A percentile compares a stretch with the other conserved stretches of the same genome.
These are phyloP conservation scores for Gymnopus androsaceus DNA, from an alignment of 1,284 basidiomycete species.

Conservation along the genomic window DNA sequence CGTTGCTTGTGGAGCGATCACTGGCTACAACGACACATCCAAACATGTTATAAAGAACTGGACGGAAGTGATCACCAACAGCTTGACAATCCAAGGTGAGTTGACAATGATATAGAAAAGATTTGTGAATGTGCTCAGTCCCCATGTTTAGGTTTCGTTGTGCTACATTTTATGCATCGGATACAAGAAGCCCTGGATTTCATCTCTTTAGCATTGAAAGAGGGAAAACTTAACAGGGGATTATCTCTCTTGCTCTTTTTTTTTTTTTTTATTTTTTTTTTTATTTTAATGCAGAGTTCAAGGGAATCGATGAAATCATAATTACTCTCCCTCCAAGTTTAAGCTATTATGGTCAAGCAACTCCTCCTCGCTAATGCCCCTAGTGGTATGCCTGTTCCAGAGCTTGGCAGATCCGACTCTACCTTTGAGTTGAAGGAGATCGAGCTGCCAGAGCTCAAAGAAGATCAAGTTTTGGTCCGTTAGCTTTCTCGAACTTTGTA, in stretches of 20 bases:
- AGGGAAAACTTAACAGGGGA: too few species aligned
- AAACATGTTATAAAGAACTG: neutral
- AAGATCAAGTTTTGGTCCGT: slow-evolving; percentile 4
- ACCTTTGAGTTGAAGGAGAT: slow-evolving; percentile 2
- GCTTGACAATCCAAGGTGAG: neutral
- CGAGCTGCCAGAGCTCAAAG: neutral
- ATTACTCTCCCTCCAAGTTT: neutral
- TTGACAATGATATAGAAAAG: too few species aligned
- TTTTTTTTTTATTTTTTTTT: too few species aligned
- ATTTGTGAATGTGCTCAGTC: too few species aligned
- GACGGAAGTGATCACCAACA: neutral
- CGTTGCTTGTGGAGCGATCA: slow-evolving; percentile 8
- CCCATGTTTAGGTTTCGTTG: too few species aligned
- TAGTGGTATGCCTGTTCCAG: neutral
- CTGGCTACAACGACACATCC: neutral
- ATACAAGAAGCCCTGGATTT: too few species aligned
- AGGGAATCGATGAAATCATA: too few species aligned
- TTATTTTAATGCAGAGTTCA: too few species aligned
- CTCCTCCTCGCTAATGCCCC: slow-evolving; percentile 2
- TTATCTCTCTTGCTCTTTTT: too few species aligned
- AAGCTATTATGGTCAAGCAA: slow-evolving; percentile 7
- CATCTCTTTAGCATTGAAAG: too few species aligned
- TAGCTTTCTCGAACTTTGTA: neutral
- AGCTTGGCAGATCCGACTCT: neutral
- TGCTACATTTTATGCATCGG: too few species aligned